phyloP scores from a whole-genome alignment of 495 filamentous ascomycete genomes.

The Parmelia sp. region DNA sequence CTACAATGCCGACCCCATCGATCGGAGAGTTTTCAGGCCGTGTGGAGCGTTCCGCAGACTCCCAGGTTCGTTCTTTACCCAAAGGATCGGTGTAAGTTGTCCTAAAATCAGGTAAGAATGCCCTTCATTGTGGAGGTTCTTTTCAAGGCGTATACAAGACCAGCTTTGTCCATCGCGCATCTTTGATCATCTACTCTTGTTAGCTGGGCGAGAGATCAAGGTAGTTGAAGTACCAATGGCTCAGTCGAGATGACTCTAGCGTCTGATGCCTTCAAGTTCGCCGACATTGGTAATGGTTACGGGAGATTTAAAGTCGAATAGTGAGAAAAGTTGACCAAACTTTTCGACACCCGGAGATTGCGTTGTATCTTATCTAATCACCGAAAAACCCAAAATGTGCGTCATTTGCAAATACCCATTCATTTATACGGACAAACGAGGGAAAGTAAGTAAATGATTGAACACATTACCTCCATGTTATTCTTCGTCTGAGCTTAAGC shows the following conservation, averaged over 20 bases:
- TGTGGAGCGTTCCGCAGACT: slow-evolving; percentile 67
- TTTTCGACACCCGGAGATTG: background rate
- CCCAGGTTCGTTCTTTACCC: slow-evolving; percentile 66
- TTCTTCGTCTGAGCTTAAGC: too few species aligned
- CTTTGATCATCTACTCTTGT: slow-evolving; percentile 37
- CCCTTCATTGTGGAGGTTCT: background rate
- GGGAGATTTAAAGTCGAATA: background rate
- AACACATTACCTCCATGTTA: too few species aligned
- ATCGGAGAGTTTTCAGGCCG: slow-evolving; percentile 62
- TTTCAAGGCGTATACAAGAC: slow-evolving; percentile 27
- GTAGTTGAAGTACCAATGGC: slow-evolving; percentile 39
- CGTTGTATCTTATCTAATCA: background rate
- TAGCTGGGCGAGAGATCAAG: slow-evolving; percentile 23
- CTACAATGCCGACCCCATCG: slow-evolving; percentile 86
- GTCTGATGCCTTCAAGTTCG: slow-evolving; percentile 21
- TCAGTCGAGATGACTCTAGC: slow-evolving; percentile 46
- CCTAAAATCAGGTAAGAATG: background rate
- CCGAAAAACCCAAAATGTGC: background rate
- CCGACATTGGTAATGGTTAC: slow-evolving; percentile 2
- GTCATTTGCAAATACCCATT: too few species aligned
- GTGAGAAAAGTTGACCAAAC: background rate
- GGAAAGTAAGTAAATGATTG: too few species aligned
- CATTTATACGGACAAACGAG: too few species aligned
- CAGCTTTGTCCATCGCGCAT: slow-evolving; percentile 71
- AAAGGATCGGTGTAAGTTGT: slow-evolving; percentile 68